phyloP scores from a whole-genome alignment of 1,139 yeast genomes.

The Geotrichum armillariae region DNA sequence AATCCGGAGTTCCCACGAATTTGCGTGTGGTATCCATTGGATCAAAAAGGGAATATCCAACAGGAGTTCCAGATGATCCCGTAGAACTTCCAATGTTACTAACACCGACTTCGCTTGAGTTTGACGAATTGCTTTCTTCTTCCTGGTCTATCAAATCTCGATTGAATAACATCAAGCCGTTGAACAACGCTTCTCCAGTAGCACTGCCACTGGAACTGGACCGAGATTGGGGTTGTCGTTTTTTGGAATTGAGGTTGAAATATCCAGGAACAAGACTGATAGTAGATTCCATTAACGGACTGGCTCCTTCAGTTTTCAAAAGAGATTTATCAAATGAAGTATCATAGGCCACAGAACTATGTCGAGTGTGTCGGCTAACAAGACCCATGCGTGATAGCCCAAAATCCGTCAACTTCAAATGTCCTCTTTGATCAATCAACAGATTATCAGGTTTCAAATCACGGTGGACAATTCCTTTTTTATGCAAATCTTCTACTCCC shows the following conservation, averaged over 20 bases:
- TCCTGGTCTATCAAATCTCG: conserved; percentile 5
- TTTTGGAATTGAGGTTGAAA: conserved; percentile 24
- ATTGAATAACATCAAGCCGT: conserved; percentile 8
- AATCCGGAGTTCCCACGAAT: conserved; percentile 97
- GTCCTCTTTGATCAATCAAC: conserved; percentile 83
- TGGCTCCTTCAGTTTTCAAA: not conserved
- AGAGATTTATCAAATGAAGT: not conserved
- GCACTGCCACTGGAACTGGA: conserved; percentile 16
- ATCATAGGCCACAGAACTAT: conserved; percentile 33
- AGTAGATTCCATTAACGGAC: conserved; percentile 27
- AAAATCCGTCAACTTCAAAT: conserved; percentile 88
- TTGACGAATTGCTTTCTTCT: conserved; percentile 15
- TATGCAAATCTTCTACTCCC: conserved; percentile 87
- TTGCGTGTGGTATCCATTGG: conserved; percentile 41
- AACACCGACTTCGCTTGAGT: conserved; percentile 5
- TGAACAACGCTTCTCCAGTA: conserved; percentile 18
- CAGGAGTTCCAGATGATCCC: not conserved
- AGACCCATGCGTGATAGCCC: conserved; percentile 91
- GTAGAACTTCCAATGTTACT: conserved; percentile 3
- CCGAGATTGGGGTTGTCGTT: conserved; percentile 2
- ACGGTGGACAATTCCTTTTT: conserved; percentile 86
- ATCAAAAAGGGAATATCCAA: conserved; percentile 24
- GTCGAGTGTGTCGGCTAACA: conserved; percentile 68
- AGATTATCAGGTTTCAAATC: conserved; percentile 94
- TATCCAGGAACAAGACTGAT: conserved; percentile 36